These are phyloP conservation scores for Xylaria sp. DNA, from an alignment of 2,329 filamentous ascomycete genomes.

Conservation along the genomic window DNA sequence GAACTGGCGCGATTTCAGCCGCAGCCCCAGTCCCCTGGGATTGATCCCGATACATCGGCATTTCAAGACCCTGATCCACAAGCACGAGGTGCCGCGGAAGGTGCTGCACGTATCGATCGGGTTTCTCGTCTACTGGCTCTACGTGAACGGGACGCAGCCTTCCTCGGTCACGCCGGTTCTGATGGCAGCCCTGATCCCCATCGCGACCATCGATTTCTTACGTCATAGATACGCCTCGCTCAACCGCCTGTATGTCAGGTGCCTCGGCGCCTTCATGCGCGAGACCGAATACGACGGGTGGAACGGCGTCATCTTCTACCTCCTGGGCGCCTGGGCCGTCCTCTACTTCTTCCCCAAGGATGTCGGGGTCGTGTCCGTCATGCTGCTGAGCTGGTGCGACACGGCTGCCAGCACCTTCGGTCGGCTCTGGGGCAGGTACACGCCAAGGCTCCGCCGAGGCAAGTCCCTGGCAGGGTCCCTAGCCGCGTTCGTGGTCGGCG, in stretches of 20 bases:
- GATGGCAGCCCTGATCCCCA: conserved; percentile 78
- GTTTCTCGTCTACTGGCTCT: conserved; percentile 87
- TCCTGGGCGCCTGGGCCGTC: conserved; percentile 86
- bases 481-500: conserved; percentile 80
- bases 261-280: conserved; percentile 89
- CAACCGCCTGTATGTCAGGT: conserved; percentile 84
- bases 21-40: conserved; percentile 89
- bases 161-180: conserved; percentile 81
- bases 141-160: conserved; percentile 77
- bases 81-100: conserved; percentile 95
- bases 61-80: conserved; percentile 91
- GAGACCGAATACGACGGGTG: conserved; percentile 93
- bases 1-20: conserved; percentile 85
- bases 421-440: conserved; percentile 85
- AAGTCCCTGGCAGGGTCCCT: conserved; percentile 91
- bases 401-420: conserved; percentile 96
- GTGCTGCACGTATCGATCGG: conserved; percentile 93
- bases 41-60: conserved; percentile 93
- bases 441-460: conserved; percentile 78
- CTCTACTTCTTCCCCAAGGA: conserved; percentile 92
- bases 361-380: conserved; percentile 82
- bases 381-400: conserved; percentile 96
- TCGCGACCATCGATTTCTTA: conserved; percentile 78
- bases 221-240: conserved; percentile 81
- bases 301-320: conserved; percentile 97